A percentile compares a stretch with the other conserved stretches of the same genome.
Evolutionary conservation across 495 filamentous ascomycete genomes (phyloP).

Genomic region (Penicillium cinerascens): DNA sequence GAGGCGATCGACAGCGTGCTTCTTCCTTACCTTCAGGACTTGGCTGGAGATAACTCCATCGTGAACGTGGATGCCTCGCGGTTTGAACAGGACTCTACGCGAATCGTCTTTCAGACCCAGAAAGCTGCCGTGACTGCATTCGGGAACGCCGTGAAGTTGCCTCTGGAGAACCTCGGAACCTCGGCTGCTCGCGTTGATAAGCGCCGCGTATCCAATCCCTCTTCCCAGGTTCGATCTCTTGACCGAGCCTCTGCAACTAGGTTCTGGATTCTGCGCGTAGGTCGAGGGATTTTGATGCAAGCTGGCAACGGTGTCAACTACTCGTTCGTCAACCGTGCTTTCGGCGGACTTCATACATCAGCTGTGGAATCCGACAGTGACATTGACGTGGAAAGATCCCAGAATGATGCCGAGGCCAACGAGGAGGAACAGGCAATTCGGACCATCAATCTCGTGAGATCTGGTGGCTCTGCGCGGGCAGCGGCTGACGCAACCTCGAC

Average conservation of each 20-base stretch:
- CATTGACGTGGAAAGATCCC: slow-evolving; percentile 35
- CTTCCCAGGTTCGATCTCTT: slow-evolving; percentile 25
- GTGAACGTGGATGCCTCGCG: slow-evolving; percentile 57
- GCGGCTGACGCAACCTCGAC: background rate
- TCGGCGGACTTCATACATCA: slow-evolving; percentile 52
- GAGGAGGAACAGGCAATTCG: slow-evolving; percentile 40
- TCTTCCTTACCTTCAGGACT: slow-evolving; percentile 54
- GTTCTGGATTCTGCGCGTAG: slow-evolving; percentile 63
- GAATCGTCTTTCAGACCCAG: slow-evolving; percentile 52
- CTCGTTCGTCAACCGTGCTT: slow-evolving; percentile 58
- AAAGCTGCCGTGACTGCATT: slow-evolving; percentile 57
- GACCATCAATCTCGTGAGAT: slow-evolving; percentile 25
- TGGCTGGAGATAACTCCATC: slow-evolving; percentile 48
- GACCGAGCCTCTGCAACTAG: slow-evolving; percentile 40
- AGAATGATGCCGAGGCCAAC: slow-evolving; percentile 43
- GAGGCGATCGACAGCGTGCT: slow-evolving; percentile 54
- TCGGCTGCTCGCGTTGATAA: slow-evolving; percentile 32
- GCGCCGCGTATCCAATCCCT: slow-evolving; percentile 18
- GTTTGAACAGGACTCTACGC: slow-evolving; percentile 54
- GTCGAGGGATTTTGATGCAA: slow-evolving; percentile 58
- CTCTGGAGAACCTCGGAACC: slow-evolving; percentile 44
- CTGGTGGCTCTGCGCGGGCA: background rate
- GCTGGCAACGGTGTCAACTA: slow-evolving; percentile 56
- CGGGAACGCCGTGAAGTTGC: slow-evolving; percentile 47
- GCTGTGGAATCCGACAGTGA: slow-evolving; percentile 34